These are phyloP conservation scores for Aspergillus sergii DNA, from an alignment of 2,329 filamentous ascomycete species.

Conservation along the genomic window DNA sequence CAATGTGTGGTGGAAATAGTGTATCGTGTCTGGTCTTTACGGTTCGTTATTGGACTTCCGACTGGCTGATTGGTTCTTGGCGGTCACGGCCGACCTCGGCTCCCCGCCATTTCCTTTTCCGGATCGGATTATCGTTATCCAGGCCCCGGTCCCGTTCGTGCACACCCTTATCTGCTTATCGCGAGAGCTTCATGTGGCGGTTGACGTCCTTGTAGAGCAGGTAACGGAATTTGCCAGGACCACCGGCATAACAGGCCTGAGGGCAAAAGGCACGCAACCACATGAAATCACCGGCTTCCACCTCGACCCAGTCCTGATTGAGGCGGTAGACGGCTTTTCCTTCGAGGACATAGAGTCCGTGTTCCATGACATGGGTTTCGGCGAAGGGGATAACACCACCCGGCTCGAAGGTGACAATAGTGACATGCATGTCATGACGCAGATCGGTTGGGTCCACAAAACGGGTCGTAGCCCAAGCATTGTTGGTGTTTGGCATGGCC, in stretches of 20 bases:
- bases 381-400: constrained; percentile 28
- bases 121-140: not conserved
- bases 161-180: not conserved
- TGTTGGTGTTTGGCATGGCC: constrained; percentile 26
- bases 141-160: not conserved
- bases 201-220: constrained; percentile 31
- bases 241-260: constrained; percentile 30
- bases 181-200: constrained; percentile 29
- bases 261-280: constrained; percentile 31
- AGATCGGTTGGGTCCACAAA: constrained; percentile 28
- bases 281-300: constrained; percentile 31
- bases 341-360: constrained; percentile 27
- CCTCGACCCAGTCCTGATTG: constrained; percentile 31
- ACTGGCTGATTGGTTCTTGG: not conserved
- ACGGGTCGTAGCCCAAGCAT: constrained; percentile 27
- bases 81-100: not conserved
- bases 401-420: constrained; percentile 28
- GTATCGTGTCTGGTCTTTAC: too few species aligned
- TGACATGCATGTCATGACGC: constrained; percentile 30
- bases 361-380: constrained; percentile 31
- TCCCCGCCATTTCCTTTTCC: not conserved
- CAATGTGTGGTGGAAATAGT: too few species aligned
- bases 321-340: constrained; percentile 29
- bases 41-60: too few species aligned
- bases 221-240: constrained; percentile 28